A percentile compares a stretch with the other conserved stretches of the same genome.
Conservation (phyloP, 1,139 yeast species). For the Candida tunisiensis region DNA sequence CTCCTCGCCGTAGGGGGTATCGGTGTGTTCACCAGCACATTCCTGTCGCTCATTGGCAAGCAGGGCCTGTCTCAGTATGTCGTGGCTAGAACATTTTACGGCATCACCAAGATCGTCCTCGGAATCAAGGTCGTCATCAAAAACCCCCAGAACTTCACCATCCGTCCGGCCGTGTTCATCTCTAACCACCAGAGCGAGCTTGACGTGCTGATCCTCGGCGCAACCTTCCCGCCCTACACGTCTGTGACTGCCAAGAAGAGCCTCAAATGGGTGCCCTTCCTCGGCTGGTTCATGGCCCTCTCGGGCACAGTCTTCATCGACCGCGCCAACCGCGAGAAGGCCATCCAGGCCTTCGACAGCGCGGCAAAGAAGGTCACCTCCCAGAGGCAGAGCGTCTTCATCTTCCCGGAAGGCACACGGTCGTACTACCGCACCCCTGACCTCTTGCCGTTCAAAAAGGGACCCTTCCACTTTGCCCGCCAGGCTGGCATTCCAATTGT, state of each 20-base stretch:
- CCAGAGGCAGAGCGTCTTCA: constrained; percentile 43
- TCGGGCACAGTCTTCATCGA: constrained; percentile 88
- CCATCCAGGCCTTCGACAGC: constrained; percentile 52
- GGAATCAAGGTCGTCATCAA: constrained; percentile 57
- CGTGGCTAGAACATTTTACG: constrained; percentile 71
- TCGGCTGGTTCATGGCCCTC: constrained; percentile 92
- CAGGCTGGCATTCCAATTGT: constrained; percentile 82
- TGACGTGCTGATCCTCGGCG: constrained; percentile 68
- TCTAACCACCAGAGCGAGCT: constrained; percentile 84
- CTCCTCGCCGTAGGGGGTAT: constrained; percentile 1
- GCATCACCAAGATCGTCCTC: constrained; percentile 37
- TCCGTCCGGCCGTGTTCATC: constrained; percentile 61
- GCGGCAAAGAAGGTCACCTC: constrained; percentile 48
- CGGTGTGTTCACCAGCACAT: constrained; percentile 62
- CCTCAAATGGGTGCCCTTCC: constrained; percentile 70
- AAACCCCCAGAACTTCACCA: constrained; percentile 35
- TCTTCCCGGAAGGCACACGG: constrained; percentile 91
- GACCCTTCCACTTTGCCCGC: constrained; percentile 93
- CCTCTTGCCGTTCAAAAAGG: constrained; percentile 82
- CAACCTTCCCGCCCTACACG: constrained; percentile 72
- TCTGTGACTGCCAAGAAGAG: constrained; percentile 87
- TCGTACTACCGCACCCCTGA: constrained; percentile 53
- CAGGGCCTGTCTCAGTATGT: constrained; percentile 76
- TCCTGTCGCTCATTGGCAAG: constrained; percentile 53
- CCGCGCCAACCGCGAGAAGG: constrained; percentile 61